These are phyloP conservation scores for Penstemon eatonii DNA, from an alignment of 257 asterid species.

Conservation along the genomic window DNA sequence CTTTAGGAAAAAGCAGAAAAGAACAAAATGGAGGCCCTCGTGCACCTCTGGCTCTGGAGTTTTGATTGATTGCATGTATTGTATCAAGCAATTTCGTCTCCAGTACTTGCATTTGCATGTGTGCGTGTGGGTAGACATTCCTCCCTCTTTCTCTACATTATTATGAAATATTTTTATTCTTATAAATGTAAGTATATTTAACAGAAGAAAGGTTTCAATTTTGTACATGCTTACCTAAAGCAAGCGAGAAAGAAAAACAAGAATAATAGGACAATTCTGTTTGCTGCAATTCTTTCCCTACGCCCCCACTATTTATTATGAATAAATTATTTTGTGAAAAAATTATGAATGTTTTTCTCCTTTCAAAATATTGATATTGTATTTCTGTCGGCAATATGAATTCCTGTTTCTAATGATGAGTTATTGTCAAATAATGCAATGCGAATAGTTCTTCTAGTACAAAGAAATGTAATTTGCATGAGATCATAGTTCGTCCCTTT, in stretches of 20 bases:
- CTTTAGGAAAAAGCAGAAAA: constrained; percentile 47
- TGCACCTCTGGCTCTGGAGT: constrained; percentile 76
- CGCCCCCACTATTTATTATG: constrained; percentile 35
- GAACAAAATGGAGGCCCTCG: constrained; percentile 84
- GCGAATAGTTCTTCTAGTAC: background rate
- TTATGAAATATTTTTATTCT: constrained; percentile 1
- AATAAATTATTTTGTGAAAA: background rate
- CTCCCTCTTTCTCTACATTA: constrained; percentile 35
- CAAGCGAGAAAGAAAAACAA: no score
- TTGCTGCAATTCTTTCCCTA: constrained; percentile 30
- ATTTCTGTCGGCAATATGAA: constrained; percentile 42
- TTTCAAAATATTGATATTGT: constrained; percentile 21
- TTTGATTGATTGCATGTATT: constrained; percentile 22
- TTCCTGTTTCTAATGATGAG: background rate
- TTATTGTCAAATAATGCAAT: background rate
- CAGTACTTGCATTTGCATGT: constrained; percentile 47
- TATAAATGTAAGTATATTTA: no score
- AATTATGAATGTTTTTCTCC: background rate
- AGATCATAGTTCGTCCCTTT: no score
- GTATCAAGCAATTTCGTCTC: constrained; percentile 35
- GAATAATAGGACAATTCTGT: background rate
- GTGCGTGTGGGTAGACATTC: constrained; percentile 59
- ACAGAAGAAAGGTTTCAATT: no score
- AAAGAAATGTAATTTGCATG: no score
- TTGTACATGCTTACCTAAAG: no score